A percentile compares a stretch with the other conserved stretches of the same genome.
These are phyloP conservation scores for Urochloa ruziziensis DNA, from an alignment of 176 grass and related monocot genomes.

Conservation along the genomic window DNA sequence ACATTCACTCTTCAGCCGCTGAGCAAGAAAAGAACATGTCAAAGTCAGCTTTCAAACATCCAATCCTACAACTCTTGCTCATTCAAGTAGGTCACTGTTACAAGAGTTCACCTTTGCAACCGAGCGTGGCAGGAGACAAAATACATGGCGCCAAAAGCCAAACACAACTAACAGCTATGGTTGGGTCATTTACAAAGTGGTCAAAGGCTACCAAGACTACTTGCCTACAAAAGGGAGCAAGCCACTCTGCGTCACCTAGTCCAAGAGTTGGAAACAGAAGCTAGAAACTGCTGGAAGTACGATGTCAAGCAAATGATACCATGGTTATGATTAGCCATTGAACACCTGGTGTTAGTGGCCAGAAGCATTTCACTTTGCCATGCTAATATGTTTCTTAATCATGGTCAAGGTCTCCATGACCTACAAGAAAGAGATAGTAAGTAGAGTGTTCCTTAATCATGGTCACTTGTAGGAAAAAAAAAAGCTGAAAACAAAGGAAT, in stretches of 20 bases:
- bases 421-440: slow-evolving; percentile 19
- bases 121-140: neutral
- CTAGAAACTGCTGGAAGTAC: slow-evolving; percentile 1
- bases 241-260: slow-evolving; percentile 30
- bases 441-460: slow-evolving; percentile 66
- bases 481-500: neutral
- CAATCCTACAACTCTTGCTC: neutral
- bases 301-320: neutral
- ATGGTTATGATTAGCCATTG: neutral
- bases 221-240: slow-evolving; percentile 25
- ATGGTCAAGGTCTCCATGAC: slow-evolving; percentile 64
- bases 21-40: neutral
- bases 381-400: slow-evolving; percentile 60
- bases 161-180: slow-evolving; percentile 8
- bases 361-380: slow-evolving; percentile 33
- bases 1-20: neutral
- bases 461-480: neutral
- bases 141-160: slow-evolving; percentile 1
- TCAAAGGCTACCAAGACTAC: slow-evolving; percentile 27
- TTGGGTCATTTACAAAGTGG: slow-evolving; percentile 36
- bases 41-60: neutral
- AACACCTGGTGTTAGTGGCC: neutral
- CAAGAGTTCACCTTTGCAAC: neutral
- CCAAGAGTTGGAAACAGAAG: slow-evolving; percentile 20
- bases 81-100: slow-evolving; percentile 2